A percentile compares a stretch with the other conserved stretches of the same genome.
These are phyloP conservation scores for Trichoderma koningiopsis DNA, from an alignment of 2,329 filamentous ascomycete species.

Conservation along the genomic window DNA sequence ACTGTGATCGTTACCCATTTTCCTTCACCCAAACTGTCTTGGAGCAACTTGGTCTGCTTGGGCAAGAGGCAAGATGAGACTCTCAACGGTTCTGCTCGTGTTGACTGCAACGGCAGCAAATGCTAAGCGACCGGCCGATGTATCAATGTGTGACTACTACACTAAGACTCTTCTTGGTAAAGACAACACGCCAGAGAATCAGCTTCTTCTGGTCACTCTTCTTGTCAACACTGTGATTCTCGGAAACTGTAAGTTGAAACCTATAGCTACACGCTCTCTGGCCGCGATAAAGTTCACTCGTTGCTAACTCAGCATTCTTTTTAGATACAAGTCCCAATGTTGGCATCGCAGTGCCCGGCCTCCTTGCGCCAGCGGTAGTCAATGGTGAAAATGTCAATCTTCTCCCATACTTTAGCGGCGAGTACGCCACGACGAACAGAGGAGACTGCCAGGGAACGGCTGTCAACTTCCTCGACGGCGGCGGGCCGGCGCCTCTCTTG, in stretches of 20 bases:
- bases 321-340: slow-evolving; percentile 56
- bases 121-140: slow-evolving; percentile 52
- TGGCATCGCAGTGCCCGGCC: slow-evolving; percentile 57
- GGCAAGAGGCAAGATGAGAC: slow-evolving; percentile 32
- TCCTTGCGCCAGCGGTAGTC: slow-evolving; percentile 53
- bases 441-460: slow-evolving; percentile 48
- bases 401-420: slow-evolving; percentile 61
- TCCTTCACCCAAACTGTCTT: background rate
- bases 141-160: slow-evolving; percentile 65
- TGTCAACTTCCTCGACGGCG: slow-evolving; percentile 64
- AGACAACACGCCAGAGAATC: slow-evolving; percentile 61
- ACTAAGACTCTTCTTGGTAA: slow-evolving; percentile 57
- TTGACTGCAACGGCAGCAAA: slow-evolving; percentile 30
- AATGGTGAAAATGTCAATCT: slow-evolving; percentile 57
- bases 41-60: background rate
- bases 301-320: background rate
- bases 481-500: slow-evolving; percentile 57
- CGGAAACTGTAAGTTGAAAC: slow-evolving; percentile 54
- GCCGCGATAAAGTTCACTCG: background rate
- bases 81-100: slow-evolving; percentile 30
- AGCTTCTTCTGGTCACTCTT: slow-evolving; percentile 56
- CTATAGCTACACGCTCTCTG: background rate
- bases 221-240: slow-evolving; percentile 66
- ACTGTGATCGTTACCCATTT: background rate
- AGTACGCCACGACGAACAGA: slow-evolving; percentile 55